Evolutionary conservation across 495 filamentous ascomycete species (phyloP).

Genomic region (Cercophora samala): DNA sequence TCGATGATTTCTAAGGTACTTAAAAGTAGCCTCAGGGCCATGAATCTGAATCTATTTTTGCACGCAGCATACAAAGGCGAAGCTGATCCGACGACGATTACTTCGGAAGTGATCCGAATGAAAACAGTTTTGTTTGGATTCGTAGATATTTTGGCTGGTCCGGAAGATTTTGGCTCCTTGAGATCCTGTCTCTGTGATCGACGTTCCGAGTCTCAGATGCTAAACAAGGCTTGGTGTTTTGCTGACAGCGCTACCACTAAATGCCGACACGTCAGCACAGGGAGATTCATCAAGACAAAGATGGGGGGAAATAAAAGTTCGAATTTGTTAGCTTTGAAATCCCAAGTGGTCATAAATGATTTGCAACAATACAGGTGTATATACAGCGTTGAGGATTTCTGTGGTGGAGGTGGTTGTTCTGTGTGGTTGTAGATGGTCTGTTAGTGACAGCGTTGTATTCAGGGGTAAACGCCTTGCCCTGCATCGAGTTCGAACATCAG

Average conservation of each 20-base stretch:
- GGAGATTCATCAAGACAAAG: too few species aligned
- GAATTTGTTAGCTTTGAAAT: too few species aligned
- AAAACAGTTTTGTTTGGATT: slow-evolving; percentile 5
- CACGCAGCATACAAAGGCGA: neutral
- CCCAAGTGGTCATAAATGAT: too few species aligned
- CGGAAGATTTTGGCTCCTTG: slow-evolving; percentile 9
- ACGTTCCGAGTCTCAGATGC: slow-evolving; percentile 24
- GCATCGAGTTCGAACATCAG: slow-evolving; percentile 13
- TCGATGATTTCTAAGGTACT: too few species aligned
- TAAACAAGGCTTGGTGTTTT: slow-evolving; percentile 12
- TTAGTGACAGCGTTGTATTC: neutral
- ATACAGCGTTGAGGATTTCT: too few species aligned
- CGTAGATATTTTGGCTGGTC: slow-evolving; percentile 11
- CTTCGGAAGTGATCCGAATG: neutral
- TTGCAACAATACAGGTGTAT: too few species aligned
- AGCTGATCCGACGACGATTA: neutral
- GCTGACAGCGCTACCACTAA: slow-evolving; percentile 5
- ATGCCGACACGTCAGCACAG: neutral
- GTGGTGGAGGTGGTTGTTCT: neutral
- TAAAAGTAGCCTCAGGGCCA: neutral
- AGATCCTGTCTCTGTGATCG: slow-evolving; percentile 12
- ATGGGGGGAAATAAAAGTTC: too few species aligned
- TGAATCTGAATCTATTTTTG: neutral
- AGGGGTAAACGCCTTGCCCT: neutral
- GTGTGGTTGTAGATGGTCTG: neutral